These are phyloP conservation scores for Litchi chinensis DNA, from an alignment of 345 rosid species.

Conservation along the genomic window DNA sequence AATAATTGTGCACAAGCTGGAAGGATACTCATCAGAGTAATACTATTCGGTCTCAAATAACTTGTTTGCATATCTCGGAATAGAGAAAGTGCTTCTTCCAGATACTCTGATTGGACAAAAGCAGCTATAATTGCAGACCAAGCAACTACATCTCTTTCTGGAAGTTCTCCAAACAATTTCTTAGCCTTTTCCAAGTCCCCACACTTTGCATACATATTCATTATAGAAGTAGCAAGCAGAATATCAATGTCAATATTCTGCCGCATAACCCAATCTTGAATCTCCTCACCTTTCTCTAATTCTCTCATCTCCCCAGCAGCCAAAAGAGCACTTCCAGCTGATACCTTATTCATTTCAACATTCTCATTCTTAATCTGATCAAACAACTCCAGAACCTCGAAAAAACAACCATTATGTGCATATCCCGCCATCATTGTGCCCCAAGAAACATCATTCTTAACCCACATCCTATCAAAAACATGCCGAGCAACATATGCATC, in stretches of 20 bases:
- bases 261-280: slow-evolving; percentile 38
- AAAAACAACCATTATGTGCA: slow-evolving; percentile 45
- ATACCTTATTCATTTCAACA: slow-evolving; percentile 45
- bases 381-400: slow-evolving; percentile 48
- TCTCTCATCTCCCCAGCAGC: slow-evolving; percentile 55
- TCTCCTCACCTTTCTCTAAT: slow-evolving; percentile 39
- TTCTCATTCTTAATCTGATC: slow-evolving; percentile 35
- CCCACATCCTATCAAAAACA: slow-evolving; percentile 38
- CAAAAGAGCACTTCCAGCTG: slow-evolving; percentile 43
- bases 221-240: slow-evolving; percentile 50
- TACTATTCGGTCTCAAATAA: slow-evolving; percentile 44
- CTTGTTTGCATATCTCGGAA: slow-evolving; percentile 50
- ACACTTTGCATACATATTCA: slow-evolving; percentile 64
- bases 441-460: slow-evolving; percentile 45
- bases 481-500: slow-evolving; percentile 38
- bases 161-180: slow-evolving; percentile 36
- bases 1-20: slow-evolving; percentile 51
- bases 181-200: slow-evolving; percentile 44
- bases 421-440: slow-evolving; percentile 63
- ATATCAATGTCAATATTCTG: slow-evolving; percentile 44
- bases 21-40: slow-evolving; percentile 52
- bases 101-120: slow-evolving; percentile 54
- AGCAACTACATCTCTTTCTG: slow-evolving; percentile 49
- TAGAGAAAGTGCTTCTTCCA: slow-evolving; percentile 47
- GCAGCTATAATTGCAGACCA: slow-evolving; percentile 64